phyloP scores from a whole-genome alignment of 257 asterid species.

The Cruciata laevipes region DNA sequence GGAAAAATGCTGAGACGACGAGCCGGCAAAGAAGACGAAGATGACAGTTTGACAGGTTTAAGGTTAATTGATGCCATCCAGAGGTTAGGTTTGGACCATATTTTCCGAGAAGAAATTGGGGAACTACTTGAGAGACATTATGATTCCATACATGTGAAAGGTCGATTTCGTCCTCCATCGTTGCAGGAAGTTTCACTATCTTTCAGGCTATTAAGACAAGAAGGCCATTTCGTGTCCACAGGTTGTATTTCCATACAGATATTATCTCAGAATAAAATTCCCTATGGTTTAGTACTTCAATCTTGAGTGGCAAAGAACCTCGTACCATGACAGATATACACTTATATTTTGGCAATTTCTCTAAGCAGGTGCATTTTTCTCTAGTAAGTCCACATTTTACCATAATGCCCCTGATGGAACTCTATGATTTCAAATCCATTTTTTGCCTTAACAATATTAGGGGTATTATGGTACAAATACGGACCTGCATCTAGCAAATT shows the following conservation, averaged over 20 bases:
- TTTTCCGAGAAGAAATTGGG: constrained; percentile 28
- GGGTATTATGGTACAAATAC: too few relatives aligned
- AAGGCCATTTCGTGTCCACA: constrained; percentile 30
- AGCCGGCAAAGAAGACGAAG: constrained; percentile 10
- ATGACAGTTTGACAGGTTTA: constrained; percentile 6
- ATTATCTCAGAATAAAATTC: too few relatives aligned
- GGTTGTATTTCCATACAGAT: constrained; percentile 17
- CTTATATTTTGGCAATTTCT: too few relatives aligned
- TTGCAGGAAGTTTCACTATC: constrained; percentile 29
- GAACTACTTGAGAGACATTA: constrained; percentile 17
- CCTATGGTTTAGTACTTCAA: too few relatives aligned
- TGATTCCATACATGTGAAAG: not conserved
- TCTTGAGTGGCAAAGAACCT: too few relatives aligned
- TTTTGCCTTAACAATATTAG: too few relatives aligned
- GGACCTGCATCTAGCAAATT: too few relatives aligned
- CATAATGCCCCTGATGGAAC: too few relatives aligned
- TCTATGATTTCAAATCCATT: too few relatives aligned
- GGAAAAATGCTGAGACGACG: constrained; percentile 8
- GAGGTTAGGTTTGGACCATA: constrained; percentile 29
- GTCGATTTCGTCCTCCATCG: not conserved
- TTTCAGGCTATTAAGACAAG: constrained; percentile 41
- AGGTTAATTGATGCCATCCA: constrained; percentile 31
- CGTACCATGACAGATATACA: too few relatives aligned
- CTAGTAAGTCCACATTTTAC: too few relatives aligned
- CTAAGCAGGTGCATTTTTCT: too few relatives aligned